These are phyloP conservation scores for Cyberlindnera meyerae DNA, from an alignment of 805 yeast genomes.

Conservation along the genomic window DNA sequence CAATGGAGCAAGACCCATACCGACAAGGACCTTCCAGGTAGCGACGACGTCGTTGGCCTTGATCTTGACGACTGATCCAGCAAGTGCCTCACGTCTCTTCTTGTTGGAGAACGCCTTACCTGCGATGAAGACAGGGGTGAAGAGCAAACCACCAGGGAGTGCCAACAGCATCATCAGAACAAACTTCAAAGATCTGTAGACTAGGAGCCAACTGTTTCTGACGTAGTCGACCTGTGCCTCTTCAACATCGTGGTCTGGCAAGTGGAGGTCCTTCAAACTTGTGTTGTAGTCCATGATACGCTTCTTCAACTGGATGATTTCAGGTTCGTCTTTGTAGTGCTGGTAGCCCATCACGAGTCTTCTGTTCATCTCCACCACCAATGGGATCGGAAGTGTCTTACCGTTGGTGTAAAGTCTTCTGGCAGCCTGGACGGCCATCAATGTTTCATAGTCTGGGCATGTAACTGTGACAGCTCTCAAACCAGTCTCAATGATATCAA, in stretches of 20 bases:
- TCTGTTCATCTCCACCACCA: constrained; percentile 88
- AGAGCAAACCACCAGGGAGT: constrained; percentile 83
- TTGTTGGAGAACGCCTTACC: constrained; percentile 68
- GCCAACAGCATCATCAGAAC: constrained; percentile 56
- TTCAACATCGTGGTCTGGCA: constrained; percentile 51
- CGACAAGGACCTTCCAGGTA: constrained; percentile 91
- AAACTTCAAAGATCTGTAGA: constrained; percentile 55
- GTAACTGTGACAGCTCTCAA: constrained; percentile 87
- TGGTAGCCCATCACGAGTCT: constrained; percentile 79
- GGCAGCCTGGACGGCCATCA: constrained; percentile 91
- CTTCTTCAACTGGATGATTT: constrained; percentile 52
- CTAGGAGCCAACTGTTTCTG: constrained; percentile 45
- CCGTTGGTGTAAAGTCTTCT: constrained; percentile 82
- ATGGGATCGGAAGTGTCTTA: constrained; percentile 68
- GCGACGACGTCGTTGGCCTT: constrained; percentile 93
- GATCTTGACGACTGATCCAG: constrained; percentile 83
- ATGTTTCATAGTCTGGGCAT: constrained; percentile 91
- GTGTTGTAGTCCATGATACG: constrained; percentile 70
- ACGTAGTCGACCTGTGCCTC: constrained; percentile 45
- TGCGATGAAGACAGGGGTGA: constrained; percentile 81
- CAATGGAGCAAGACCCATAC: constrained; percentile 84
- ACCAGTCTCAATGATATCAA: constrained; percentile 70
- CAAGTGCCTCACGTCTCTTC: constrained; percentile 76
- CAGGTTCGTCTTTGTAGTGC: constrained; percentile 65
- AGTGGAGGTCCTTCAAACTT: constrained; percentile 53